Evolutionary conservation across 352 stramenopile genomes (phyloP).

Genomic region (Globisporangium cystogenes): DNA sequence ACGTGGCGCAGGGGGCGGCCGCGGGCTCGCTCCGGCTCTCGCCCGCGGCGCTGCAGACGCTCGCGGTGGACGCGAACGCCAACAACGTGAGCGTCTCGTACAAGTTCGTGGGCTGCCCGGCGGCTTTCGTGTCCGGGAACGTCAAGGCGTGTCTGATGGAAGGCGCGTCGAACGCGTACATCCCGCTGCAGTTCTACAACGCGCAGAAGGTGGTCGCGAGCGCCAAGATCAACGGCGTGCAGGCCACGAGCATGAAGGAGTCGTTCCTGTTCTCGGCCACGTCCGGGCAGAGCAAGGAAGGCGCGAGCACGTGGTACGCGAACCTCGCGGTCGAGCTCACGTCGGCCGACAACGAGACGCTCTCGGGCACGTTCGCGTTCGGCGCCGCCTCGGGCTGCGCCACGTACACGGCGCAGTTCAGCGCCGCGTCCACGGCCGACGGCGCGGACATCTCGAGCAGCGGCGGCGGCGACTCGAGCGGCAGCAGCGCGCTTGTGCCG

Average conservation of each 20-base stretch:
- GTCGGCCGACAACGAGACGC: slow-evolving; percentile 43
- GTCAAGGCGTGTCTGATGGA: slow-evolving; percentile 83
- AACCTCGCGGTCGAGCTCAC: slow-evolving; percentile 56
- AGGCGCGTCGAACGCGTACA: slow-evolving; percentile 68
- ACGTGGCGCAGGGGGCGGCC: slow-evolving; percentile 57
- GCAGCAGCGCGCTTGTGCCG: slow-evolving; percentile 29
- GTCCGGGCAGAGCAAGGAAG: slow-evolving; percentile 29
- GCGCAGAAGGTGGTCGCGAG: slow-evolving; percentile 61
- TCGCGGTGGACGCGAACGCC: slow-evolving; percentile 40
- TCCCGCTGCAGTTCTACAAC: slow-evolving; percentile 82
- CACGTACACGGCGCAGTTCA: slow-evolving; percentile 65
- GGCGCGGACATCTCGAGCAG: slow-evolving; percentile 27
- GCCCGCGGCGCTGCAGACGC: slow-evolving; percentile 24
- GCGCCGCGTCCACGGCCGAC: slow-evolving; percentile 39
- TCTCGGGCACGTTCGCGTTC: slow-evolving; percentile 60
- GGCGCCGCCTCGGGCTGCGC: slow-evolving; percentile 42
- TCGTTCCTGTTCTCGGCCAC: slow-evolving; percentile 62
- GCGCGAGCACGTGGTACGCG: slow-evolving; percentile 48
- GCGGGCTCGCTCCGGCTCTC: slow-evolving; percentile 50
- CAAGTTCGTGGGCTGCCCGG: slow-evolving; percentile 54
- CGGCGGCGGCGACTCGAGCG: slow-evolving; percentile 5
- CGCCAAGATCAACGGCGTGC: slow-evolving; percentile 51
- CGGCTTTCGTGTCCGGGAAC: slow-evolving; percentile 51
- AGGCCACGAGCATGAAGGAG: slow-evolving; percentile 40
- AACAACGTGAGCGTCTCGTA: slow-evolving; percentile 55